A percentile compares a stretch with the other conserved stretches of the same genome.
phyloP scores from a whole-genome alignment of 2,329 filamentous ascomycete species.

The Aspergillus phoenicis region DNA sequence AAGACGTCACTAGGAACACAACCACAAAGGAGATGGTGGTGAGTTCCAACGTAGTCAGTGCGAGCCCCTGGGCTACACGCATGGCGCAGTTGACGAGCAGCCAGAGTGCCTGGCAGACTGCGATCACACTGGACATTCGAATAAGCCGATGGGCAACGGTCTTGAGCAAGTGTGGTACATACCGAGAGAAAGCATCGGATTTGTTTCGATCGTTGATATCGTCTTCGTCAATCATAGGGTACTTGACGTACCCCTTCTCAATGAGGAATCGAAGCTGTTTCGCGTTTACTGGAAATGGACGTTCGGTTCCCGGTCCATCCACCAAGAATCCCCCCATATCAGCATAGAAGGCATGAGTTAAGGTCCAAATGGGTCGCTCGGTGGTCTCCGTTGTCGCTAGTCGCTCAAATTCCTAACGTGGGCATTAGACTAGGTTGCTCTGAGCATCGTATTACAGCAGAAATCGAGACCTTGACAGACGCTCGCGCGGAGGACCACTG shows the following conservation, averaged over 20 bases:
- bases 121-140: not conserved
- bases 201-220: constrained; percentile 4
- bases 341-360: constrained; percentile 2
- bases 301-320: not conserved
- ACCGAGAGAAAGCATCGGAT: constrained; percentile 1
- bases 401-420: not conserved
- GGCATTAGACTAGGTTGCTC: not conserved
- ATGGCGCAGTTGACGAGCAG: not conserved
- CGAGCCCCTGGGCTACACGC: not conserved
- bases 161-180: not conserved
- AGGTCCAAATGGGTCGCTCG: not conserved
- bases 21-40: not conserved
- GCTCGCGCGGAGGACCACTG: constrained; percentile 4
- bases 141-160: not conserved
- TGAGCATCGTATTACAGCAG: too few species aligned
- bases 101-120: not conserved
- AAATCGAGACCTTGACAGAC: not conserved
- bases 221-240: not conserved
- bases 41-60: not conserved
- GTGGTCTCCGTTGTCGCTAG: not conserved
- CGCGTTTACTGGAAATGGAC: not conserved
- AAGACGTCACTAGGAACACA: not conserved
- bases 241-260: not conserved
- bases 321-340: constrained; percentile 1
- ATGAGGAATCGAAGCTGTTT: not conserved